phyloP scores from a whole-genome alignment of 1,284 basidiomycete genomes.

The Serendipita sp. region DNA sequence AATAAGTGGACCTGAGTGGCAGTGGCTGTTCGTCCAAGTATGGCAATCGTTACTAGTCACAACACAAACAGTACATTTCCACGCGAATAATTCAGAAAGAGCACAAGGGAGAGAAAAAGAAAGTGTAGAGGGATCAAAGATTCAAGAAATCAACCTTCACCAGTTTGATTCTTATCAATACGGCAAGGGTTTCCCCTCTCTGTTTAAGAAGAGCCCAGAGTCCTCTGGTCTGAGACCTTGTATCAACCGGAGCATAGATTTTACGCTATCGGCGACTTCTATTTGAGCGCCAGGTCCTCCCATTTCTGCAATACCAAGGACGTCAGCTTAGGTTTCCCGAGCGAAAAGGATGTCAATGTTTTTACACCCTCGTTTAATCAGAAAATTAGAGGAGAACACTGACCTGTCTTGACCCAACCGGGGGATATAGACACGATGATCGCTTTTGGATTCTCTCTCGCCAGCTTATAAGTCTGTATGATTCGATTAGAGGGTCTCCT shows the following conservation, averaged over 20 bases:
- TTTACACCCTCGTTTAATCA: neutral
- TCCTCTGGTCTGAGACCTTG: neutral
- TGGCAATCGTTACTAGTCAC: neutral
- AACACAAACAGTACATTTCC: neutral
- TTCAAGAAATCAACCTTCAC: no score
- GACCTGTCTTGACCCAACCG: constrained; percentile 18
- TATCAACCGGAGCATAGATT: neutral
- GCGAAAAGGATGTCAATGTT: neutral
- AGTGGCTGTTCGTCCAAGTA: neutral
- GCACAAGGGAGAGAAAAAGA: neutral
- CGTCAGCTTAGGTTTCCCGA: neutral
- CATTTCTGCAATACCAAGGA: neutral
- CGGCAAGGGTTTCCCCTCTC: neutral
- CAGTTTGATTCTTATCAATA: neutral
- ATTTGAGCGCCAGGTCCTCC: neutral
- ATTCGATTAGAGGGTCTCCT: neutral
- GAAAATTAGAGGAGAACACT: neutral
- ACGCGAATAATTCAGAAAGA: neutral
- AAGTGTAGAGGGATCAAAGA: neutral
- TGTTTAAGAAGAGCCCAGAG: neutral
- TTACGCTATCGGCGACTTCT: constrained; percentile 6
- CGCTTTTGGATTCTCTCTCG: constrained; percentile 15
- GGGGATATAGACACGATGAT: constrained; percentile 16
- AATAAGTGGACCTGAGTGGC: neutral
- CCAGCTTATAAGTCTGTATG: constrained; percentile 16